Conservation (phyloP, 2,329 filamentous ascomycete species). For the Fusarium heterosporum region DNA sequence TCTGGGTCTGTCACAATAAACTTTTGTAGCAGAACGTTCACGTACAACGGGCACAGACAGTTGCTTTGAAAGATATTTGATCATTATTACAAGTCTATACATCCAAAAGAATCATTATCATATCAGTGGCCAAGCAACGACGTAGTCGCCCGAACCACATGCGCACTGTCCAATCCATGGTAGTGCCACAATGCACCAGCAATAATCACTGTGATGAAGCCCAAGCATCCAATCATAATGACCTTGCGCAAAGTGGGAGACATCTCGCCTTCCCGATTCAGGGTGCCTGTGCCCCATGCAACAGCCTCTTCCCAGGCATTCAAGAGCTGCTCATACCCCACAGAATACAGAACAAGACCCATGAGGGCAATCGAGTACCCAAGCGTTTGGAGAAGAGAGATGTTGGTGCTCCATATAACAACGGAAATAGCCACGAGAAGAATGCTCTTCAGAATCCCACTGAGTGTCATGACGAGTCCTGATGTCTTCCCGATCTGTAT, state of each 20-base stretch:
- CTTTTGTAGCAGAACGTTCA: neutral
- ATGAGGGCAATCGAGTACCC: conserved; percentile 78
- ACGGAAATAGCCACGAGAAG: conserved; percentile 82
- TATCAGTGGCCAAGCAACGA: conserved; percentile 41
- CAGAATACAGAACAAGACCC: conserved; percentile 63
- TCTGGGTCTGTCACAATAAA: neutral
- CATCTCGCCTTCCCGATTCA: conserved; percentile 40
- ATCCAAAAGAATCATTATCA: conserved; percentile 29
- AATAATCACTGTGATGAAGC: conserved; percentile 46
- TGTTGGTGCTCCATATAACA: conserved; percentile 80
- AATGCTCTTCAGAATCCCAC: conserved; percentile 89
- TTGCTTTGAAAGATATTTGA: conserved; percentile 17
- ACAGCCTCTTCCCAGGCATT: conserved; percentile 38
- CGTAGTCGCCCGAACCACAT: conserved; percentile 33
- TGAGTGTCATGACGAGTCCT: conserved; percentile 85
- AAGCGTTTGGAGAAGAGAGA: conserved; percentile 77
- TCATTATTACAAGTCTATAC: conserved; percentile 40
- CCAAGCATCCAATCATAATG: conserved; percentile 41
- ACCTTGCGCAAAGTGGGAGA: conserved; percentile 38
- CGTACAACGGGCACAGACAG: neutral
- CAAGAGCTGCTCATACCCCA: conserved; percentile 53
- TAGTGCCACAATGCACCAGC: conserved; percentile 45
- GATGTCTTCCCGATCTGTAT: conserved; percentile 87
- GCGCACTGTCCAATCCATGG: conserved; percentile 33
- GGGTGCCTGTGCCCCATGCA: conserved; percentile 42